Conservation (phyloP, 148 eudicot species). For the Polygonum maritimum region DNA sequence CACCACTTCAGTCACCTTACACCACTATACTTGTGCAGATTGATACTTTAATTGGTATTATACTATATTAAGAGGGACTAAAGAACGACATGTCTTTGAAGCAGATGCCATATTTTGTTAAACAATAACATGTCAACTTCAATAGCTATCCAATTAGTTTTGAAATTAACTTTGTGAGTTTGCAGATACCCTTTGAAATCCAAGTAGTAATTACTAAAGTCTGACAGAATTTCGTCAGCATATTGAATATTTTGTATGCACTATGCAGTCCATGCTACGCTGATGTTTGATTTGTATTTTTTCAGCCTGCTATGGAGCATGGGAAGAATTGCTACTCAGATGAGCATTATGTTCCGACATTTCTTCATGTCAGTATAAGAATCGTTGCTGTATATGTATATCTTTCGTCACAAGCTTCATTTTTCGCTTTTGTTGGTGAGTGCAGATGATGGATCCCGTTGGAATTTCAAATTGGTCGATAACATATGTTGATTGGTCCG, state of each 20-base stretch:
- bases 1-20: not conserved
- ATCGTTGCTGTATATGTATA: not conserved
- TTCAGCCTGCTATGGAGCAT: conserved; percentile 12
- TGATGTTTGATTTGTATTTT: conserved; percentile 2
- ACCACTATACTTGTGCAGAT: not conserved
- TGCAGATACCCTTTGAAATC: not conserved
- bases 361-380: conserved; percentile 5
- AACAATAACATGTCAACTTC: not conserved
- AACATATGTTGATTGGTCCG: conserved; percentile 10
- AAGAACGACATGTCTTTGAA: not conserved
- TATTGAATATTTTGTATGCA: not conserved
- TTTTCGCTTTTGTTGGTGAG: not conserved
- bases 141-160: not conserved
- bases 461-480: conserved; percentile 12
- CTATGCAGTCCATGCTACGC: not conserved
- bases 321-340: conserved; percentile 11
- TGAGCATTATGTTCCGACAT: conserved; percentile 12
- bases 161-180: not conserved
- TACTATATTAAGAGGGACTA: not conserved
- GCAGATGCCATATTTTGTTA: not conserved
- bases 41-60: not conserved
- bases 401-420: not conserved
- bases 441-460: conserved; percentile 9
- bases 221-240: not conserved
- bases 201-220: not conserved